These are phyloP conservation scores for Cladosporium colombiae DNA, from an alignment of 2,329 filamentous ascomycete genomes.

Conservation along the genomic window DNA sequence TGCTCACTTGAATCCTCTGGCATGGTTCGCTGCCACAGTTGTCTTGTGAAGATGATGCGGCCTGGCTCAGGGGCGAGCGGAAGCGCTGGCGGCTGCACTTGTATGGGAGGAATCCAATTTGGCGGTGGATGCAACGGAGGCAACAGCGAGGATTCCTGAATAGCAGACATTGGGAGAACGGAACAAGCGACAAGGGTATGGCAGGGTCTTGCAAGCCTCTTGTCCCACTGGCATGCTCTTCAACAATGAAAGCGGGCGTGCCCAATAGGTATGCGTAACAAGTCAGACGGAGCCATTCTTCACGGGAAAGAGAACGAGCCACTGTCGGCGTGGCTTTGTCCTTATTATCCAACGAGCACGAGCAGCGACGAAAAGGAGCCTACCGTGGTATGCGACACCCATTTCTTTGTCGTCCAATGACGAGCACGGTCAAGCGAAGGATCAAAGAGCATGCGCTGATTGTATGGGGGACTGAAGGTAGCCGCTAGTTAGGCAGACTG, in stretches of 20 bases:
- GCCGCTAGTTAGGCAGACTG: constrained; percentile 20
- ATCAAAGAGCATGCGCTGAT: constrained; percentile 33
- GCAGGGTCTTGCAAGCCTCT: constrained; percentile 34
- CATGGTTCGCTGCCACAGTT: constrained; percentile 42
- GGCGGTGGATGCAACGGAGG: constrained; percentile 19
- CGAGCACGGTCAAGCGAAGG: constrained; percentile 31
- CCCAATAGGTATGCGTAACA: constrained; percentile 34
- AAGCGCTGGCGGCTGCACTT: constrained; percentile 29
- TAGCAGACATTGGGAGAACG: constrained; percentile 34
- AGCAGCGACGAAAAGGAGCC: constrained; percentile 23
- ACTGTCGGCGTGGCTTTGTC: constrained; percentile 31
- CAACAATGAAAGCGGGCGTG: constrained; percentile 34
- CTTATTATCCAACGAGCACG: constrained; percentile 30
- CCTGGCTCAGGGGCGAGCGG: constrained; percentile 26
- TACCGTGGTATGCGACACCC: constrained; percentile 32
- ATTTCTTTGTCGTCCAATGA: constrained; percentile 36
- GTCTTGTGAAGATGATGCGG: constrained; percentile 40
- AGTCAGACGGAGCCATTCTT: constrained; percentile 34
- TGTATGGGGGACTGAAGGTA: constrained; percentile 34
- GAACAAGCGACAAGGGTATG: constrained; percentile 24
- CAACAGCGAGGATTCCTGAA: constrained; percentile 19
- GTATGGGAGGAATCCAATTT: constrained; percentile 29
- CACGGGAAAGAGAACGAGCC: constrained; percentile 17
- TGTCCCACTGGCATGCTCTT: constrained; percentile 36
- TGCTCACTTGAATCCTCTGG: constrained; percentile 33